Conservation (phyloP, 441 rosid genomes). For the Biscutella auriculata region DNA sequence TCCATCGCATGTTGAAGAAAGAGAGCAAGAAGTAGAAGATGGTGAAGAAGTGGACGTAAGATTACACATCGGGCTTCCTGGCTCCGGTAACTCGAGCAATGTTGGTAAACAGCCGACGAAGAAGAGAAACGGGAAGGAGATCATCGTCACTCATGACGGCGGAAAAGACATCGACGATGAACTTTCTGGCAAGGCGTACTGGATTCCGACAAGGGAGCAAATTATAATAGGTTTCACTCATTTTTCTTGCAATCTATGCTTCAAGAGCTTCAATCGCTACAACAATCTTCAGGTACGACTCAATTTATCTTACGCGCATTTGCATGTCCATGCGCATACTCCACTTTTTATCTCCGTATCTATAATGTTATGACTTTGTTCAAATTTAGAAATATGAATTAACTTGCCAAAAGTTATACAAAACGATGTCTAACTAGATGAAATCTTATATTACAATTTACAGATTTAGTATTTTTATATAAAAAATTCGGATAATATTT, state of each 20-base stretch:
- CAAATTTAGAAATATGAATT: background rate
- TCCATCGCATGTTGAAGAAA: background rate
- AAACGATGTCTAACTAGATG: background rate
- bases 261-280: conserved; percentile 80
- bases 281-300: conserved; percentile 69
- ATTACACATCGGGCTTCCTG: conserved; percentile 67
- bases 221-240: conserved; percentile 62
- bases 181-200: conserved; percentile 32
- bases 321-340: background rate
- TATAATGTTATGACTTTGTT: background rate
- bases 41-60: conserved; percentile 35
- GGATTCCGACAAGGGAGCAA: conserved; percentile 76
- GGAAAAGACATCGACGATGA: conserved; percentile 10
- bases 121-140: conserved; percentile 15
- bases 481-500: no score
- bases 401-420: background rate
- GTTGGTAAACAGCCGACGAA: background rate
- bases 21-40: conserved; percentile 16
- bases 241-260: conserved; percentile 72
- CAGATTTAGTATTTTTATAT: background rate
- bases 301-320: background rate
- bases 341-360: background rate
- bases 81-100: conserved; percentile 5
- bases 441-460: background rate
- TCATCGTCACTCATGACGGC: conserved; percentile 3